phyloP scores from a whole-genome alignment of 805 yeast genomes.

The Myxozyma lipomycoides region DNA sequence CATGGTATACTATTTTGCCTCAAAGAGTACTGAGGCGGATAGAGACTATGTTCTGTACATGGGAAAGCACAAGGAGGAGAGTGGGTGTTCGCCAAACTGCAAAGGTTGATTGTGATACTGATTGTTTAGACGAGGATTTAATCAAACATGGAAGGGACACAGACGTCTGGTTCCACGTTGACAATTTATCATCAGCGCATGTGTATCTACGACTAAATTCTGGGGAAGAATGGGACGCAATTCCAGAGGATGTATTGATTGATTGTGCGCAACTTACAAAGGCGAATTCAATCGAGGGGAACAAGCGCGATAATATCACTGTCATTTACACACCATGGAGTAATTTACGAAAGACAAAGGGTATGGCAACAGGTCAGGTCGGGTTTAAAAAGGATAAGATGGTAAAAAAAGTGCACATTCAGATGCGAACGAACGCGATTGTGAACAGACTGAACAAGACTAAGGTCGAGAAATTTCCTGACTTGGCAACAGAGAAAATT shows the following conservation, averaged over 20 bases:
- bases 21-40: constrained; percentile 38
- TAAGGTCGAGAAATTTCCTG: constrained; percentile 51
- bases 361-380: constrained; percentile 77
- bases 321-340: constrained; percentile 72
- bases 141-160: constrained; percentile 62
- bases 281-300: constrained; percentile 72
- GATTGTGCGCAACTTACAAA: constrained; percentile 70
- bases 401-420: constrained; percentile 52
- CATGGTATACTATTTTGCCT: constrained; percentile 48
- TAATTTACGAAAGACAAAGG: constrained; percentile 60
- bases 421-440: constrained; percentile 53
- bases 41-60: constrained; percentile 48
- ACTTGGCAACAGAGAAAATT: constrained; percentile 42
- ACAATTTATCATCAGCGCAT: constrained; percentile 72
- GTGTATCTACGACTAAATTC: constrained; percentile 59
- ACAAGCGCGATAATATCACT: constrained; percentile 61
- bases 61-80: constrained; percentile 75
- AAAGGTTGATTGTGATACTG: background rate
- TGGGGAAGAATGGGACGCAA: constrained; percentile 44
- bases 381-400: constrained; percentile 57
- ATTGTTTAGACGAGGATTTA: constrained; percentile 44
- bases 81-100: constrained; percentile 30
- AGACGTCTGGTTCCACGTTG: constrained; percentile 80
- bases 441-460: constrained; percentile 64
- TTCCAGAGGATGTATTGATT: constrained; percentile 50